Evolutionary conservation across 495 filamentous ascomycete species (phyloP).

Genomic region (Bombardia bombarda): DNA sequence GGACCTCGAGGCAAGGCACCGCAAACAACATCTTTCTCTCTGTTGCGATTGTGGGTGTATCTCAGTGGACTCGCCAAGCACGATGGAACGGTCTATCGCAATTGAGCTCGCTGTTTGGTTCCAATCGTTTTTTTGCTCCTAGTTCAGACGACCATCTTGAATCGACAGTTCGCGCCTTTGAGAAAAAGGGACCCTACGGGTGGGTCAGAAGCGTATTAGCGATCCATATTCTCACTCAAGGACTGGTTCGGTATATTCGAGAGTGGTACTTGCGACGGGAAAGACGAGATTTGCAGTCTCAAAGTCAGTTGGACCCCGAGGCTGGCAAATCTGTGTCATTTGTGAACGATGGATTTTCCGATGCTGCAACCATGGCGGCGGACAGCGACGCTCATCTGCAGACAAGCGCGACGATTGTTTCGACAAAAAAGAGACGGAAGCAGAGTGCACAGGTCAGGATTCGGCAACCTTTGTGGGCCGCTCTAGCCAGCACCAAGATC

Average conservation of each 20-base stretch:
- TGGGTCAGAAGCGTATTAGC: conserved; percentile 58
- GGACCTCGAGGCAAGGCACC: conserved; percentile 64
- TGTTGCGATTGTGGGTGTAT: conserved; percentile 71
- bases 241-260: conserved; percentile 53
- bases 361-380: conserved; percentile 36
- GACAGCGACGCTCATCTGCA: conserved; percentile 36
- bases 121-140: conserved; percentile 29
- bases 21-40: conserved; percentile 69
- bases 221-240: conserved; percentile 86
- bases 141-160: conserved; percentile 37
- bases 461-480: conserved; percentile 89
- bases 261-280: conserved; percentile 51
- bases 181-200: conserved; percentile 41
- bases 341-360: conserved; percentile 22
- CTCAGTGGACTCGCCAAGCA: conserved; percentile 52
- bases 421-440: conserved; percentile 75
- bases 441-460: conserved; percentile 84
- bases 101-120: conserved; percentile 32
- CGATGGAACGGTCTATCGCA: conserved; percentile 34
- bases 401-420: conserved; percentile 21
- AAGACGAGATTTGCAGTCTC: conserved; percentile 37
- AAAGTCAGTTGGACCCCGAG: conserved; percentile 38
- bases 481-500: conserved; percentile 87
- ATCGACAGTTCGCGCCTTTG: conserved; percentile 28
- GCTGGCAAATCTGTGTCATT: conserved; percentile 34